Evolutionary conservation across 2,329 filamentous ascomycete genomes (phyloP).

Genomic region (Penicillium hesseltinei): DNA sequence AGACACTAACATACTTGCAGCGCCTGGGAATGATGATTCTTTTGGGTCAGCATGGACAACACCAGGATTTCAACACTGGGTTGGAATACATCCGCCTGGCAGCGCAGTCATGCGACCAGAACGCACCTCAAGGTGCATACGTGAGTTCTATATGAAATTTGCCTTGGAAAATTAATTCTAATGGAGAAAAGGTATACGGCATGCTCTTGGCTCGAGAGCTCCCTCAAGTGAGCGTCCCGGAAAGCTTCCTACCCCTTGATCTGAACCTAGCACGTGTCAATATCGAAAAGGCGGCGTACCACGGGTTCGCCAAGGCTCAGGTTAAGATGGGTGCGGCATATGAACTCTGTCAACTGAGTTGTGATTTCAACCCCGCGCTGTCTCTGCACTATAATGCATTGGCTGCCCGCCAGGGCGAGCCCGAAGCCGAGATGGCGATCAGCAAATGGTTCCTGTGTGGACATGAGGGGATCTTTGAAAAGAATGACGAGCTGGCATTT

Average conservation of each 20-base stretch:
- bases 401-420: constrained; percentile 84
- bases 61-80: constrained; percentile 73
- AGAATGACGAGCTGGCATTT: constrained; percentile 93
- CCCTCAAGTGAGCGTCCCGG: constrained; percentile 82
- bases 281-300: constrained; percentile 93
- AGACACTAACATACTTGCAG: constrained; percentile 46
- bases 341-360: constrained; percentile 88
- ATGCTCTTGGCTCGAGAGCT: constrained; percentile 91
- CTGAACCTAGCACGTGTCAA: constrained; percentile 74
- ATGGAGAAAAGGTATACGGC: constrained; percentile 65
- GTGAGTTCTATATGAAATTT: constrained; percentile 35
- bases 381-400: constrained; percentile 95
- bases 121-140: constrained; percentile 93
- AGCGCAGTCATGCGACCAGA: constrained; percentile 87
- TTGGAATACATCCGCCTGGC: constrained; percentile 80
- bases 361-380: constrained; percentile 88
- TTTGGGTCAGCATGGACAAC: constrained; percentile 87
- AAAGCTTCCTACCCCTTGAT: constrained; percentile 67
- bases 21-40: constrained; percentile 97
- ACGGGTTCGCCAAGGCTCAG: constrained; percentile 94
- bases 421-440: constrained; percentile 91
- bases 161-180: constrained; percentile 4
- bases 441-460: constrained; percentile 99
- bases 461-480: constrained; percentile 85
- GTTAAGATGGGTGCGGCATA: constrained; percentile 96